Conservation (phyloP, 164 flowering plant species). For the Chloranthus sessilifolius region DNA sequence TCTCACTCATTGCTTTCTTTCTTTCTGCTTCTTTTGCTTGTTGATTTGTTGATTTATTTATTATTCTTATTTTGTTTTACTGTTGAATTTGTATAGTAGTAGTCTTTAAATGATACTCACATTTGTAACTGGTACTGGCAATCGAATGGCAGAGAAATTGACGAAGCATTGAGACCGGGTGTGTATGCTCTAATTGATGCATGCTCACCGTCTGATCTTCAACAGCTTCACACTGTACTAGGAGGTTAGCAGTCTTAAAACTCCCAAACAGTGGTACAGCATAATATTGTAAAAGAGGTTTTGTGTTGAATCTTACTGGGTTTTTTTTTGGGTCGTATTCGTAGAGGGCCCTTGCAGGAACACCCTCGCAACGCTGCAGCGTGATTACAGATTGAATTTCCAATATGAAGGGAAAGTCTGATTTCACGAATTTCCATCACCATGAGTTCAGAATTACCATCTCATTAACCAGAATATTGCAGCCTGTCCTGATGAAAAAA, state of each 20-base stretch:
- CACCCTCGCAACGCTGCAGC: slow-evolving; percentile 58
- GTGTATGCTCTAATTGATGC: slow-evolving; percentile 80
- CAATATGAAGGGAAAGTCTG: slow-evolving; percentile 82
- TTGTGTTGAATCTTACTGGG: slow-evolving; percentile 12
- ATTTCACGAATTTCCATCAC: too few relatives aligned
- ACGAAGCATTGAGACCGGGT: slow-evolving; percentile 86
- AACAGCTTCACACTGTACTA: slow-evolving; percentile 67
- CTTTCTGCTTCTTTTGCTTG: too few relatives aligned
- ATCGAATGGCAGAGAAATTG: slow-evolving; percentile 71
- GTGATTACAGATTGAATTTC: slow-evolving; percentile 71
- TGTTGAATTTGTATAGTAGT: too few relatives aligned
- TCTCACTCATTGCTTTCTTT: not conserved
- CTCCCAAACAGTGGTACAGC: not conserved
- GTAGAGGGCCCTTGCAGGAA: slow-evolving; percentile 94
- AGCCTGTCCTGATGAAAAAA: too few relatives aligned
- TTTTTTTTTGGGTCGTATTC: slow-evolving; percentile 14
- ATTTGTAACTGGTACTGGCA: too few relatives aligned
- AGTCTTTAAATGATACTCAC: too few relatives aligned
- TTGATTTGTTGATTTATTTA: too few relatives aligned
- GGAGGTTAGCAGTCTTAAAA: slow-evolving; percentile 49
- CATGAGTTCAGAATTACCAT: too few relatives aligned
- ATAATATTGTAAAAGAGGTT: not conserved
- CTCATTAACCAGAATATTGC: too few relatives aligned
- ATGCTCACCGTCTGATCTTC: slow-evolving; percentile 79
- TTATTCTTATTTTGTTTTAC: too few relatives aligned